These are phyloP conservation scores for Fusarium multiceps DNA, from an alignment of 2,329 filamentous ascomycete species.

Conservation along the genomic window DNA sequence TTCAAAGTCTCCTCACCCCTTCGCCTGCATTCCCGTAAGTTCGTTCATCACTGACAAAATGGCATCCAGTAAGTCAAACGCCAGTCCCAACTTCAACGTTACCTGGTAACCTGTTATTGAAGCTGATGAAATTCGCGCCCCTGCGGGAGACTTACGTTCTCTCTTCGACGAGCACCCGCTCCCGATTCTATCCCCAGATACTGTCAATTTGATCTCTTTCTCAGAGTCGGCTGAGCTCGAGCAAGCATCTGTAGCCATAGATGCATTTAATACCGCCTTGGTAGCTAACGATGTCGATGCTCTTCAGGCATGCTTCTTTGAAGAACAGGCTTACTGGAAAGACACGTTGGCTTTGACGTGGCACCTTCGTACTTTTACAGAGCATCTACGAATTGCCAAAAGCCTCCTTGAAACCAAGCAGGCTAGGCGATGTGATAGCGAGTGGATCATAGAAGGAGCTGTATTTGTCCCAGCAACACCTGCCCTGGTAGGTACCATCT, in stretches of 20 bases:
- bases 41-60: neutral
- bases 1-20: neutral
- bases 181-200: neutral
- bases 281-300: neutral
- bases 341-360: constrained; percentile 29
- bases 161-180: constrained; percentile 20
- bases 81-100: neutral
- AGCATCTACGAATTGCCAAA: neutral
- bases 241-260: neutral
- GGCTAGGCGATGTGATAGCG: neutral
- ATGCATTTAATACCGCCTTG: constrained; percentile 10
- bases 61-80: neutral
- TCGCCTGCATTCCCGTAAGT: neutral
- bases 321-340: constrained; percentile 32
- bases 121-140: neutral
- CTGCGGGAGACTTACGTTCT: neutral
- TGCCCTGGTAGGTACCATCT: neutral
- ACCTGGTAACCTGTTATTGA: neutral
- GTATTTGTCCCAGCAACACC: constrained; percentile 25
- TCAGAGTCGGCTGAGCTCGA: neutral
- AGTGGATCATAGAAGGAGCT: constrained; percentile 19
- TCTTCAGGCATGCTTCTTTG: constrained; percentile 14
- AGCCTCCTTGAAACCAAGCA: constrained; percentile 1
- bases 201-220: neutral
- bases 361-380: constrained; percentile 27